A percentile compares a stretch with the other conserved stretches of the same genome.
Conservation (phyloP, 306 rosid genomes). For the Fagus sylvatica region DNA sequence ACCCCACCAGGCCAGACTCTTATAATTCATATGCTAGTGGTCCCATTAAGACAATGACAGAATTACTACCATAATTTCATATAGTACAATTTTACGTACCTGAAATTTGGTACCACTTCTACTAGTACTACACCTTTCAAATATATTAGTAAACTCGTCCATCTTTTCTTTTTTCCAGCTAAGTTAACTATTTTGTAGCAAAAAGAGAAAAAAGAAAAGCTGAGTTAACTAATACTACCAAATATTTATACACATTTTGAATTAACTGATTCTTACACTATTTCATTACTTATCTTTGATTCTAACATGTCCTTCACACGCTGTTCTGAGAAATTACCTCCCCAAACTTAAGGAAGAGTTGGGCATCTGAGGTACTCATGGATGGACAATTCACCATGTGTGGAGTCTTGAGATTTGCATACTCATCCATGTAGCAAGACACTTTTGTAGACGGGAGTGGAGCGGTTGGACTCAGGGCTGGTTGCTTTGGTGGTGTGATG, state of each 20-base stretch:
- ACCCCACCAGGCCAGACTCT: conserved; percentile 1
- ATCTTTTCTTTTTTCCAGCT: conserved; percentile 18
- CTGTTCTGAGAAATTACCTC: conserved; percentile 93
- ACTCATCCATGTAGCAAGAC: conserved; percentile 75
- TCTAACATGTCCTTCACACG: conserved; percentile 32
- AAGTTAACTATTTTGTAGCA: no score
- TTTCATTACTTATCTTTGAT: conserved; percentile 8
- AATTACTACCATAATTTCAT: conserved; percentile 16
- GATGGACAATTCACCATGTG: conserved; percentile 76
- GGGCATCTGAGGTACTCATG: conserved; percentile 91
- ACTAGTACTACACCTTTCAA: not conserved
- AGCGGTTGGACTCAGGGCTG: conserved; percentile 15
- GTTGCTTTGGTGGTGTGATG: conserved; percentile 36
- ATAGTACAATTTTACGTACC: not conserved
- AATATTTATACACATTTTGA: conserved; percentile 44
- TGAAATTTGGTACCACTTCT: not conserved
- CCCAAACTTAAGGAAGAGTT: conserved; percentile 84
- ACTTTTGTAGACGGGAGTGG: conserved; percentile 46
- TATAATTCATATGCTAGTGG: conserved; percentile 13
- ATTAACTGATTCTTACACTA: not conserved
- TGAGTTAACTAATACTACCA: conserved; percentile 19
- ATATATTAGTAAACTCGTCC: conserved; percentile 16
- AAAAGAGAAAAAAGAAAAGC: not conserved
- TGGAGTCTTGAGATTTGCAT: conserved; percentile 75
- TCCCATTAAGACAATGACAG: not conserved